Evolutionary conservation across 148 eudicot species (phyloP).

Genomic region (Rhododendron williamsianum): DNA sequence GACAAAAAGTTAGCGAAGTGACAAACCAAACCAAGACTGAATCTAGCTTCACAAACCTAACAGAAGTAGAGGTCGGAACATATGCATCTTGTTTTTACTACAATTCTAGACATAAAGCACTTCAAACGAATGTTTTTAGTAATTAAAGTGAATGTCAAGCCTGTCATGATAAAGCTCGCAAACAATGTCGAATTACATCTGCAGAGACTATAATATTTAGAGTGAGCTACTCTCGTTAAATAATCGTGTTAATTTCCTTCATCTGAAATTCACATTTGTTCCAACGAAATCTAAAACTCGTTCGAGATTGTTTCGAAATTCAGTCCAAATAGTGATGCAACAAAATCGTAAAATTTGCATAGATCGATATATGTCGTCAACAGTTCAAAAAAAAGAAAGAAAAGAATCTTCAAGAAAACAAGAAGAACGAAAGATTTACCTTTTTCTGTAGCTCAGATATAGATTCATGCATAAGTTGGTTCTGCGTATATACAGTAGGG

Average conservation of each 20-base stretch:
- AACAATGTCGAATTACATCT: no score
- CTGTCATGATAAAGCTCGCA: no score
- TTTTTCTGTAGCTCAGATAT: slow-evolving; percentile 44
- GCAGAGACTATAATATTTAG: no score
- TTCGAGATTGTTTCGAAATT: neutral
- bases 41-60: no score
- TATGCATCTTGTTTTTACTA: neutral
- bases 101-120: no score
- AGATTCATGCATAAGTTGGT: slow-evolving; percentile 40
- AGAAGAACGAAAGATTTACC: slow-evolving; percentile 17
- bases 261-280: neutral
- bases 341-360: neutral
- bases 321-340: neutral
- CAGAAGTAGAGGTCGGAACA: neutral
- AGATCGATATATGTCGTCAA: neutral
- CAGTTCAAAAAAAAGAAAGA: neutral
- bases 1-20: no score
- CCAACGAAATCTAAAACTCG: neutral
- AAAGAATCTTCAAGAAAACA: neutral
- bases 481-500: slow-evolving; percentile 21
- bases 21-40: neutral
- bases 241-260: neutral
- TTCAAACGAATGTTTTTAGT: no score
- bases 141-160: no score
- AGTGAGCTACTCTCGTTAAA: neutral